Percentiles rank a stretch among this genome's conserved stretches.
phyloP scores from a whole-genome alignment of 1,284 basidiomycete species.

The Psilocybe mexicana region DNA sequence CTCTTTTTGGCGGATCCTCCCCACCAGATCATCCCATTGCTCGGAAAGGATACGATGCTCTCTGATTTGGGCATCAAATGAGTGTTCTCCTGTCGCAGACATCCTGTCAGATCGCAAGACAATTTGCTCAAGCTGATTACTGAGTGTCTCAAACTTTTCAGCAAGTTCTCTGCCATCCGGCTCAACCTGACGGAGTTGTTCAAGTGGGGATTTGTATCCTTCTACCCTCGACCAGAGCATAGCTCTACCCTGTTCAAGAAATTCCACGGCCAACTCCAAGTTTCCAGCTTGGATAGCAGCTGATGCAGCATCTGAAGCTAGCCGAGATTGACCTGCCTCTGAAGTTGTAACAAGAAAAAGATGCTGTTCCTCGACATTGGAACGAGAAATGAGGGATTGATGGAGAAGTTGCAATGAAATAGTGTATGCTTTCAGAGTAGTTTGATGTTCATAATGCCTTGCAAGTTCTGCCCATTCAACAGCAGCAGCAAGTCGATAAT shows the following conservation, averaged over 20 bases:
- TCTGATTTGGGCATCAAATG: too few relatives aligned
- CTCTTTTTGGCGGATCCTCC: not conserved
- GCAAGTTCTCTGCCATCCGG: not conserved
- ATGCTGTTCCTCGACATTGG: too few relatives aligned
- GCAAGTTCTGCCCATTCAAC: not conserved
- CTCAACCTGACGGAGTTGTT: constrained; percentile 19
- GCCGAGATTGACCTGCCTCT: too few relatives aligned
- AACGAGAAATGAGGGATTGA: too few relatives aligned
- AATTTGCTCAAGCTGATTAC: not conserved
- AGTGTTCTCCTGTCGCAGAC: too few relatives aligned
- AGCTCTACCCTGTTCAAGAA: constrained; percentile 33
- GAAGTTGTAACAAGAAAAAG: too few relatives aligned
- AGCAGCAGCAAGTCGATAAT: not conserved
- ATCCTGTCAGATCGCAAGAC: not conserved
- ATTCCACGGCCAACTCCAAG: constrained; percentile 34
- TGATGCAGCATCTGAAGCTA: constrained; percentile 39
- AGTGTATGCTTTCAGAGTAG: too few relatives aligned
- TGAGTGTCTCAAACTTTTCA: not conserved
- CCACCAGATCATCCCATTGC: not conserved
- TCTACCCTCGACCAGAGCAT: constrained; percentile 31
- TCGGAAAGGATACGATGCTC: not conserved
- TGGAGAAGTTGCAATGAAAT: too few relatives aligned
- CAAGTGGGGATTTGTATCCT: constrained; percentile 23
- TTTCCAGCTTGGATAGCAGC: constrained; percentile 34
- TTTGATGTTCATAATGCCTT: not conserved